Base-by-base conservation (phyloP, 1,139 yeast species). In the Hyphopichia pseudoburtonii region DNA sequence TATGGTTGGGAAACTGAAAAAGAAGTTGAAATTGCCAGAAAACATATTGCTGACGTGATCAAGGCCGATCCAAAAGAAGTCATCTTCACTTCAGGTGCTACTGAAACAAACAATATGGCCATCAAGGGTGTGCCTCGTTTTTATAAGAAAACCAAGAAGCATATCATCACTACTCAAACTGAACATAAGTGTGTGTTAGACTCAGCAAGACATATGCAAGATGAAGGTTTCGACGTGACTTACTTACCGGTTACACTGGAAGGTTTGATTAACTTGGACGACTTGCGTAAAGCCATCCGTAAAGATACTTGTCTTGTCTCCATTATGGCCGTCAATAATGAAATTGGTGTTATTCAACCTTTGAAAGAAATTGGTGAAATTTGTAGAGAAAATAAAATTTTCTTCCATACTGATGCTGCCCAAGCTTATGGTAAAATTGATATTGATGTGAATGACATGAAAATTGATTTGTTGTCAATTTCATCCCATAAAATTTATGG, bases 1-100 rank as follows among this genome's bases (percentile, higher is more conserved):
- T 92, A 92, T 59, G 99, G 99, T 26, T 92, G 99, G 99, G 99
- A 92, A 66, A 86, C 98, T 5, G 97, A 90, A 42, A 78, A 77
- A 50, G 96, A 86, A 43, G 95, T 94, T 25, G 98, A 92, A 57
- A 70, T 69, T 39, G 96, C 98, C 3, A 79, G 99, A 54, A 74
- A 70, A 37, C 75, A 89, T 51, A 73, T 92, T 39, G 97, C 98
- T 3, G 71, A 73, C 28, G 77, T 92, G 37, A 89, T 94, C 50
- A 80, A 81, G 27, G 98, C 98, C 18, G 97, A 92, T 59, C 89
- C 97, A 34, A 92, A 90, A 67, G 98, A 94, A 66, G 92, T 92
- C 51, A 85, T 92, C 38, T 90, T 92, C 70, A 92, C 97, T 1
- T 85, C 95, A 4, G 99, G 99, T 43, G 99, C 99, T 41, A 92